Conservation (phyloP, 208 protist species). For the Sergeia podlipaevii region DNA sequence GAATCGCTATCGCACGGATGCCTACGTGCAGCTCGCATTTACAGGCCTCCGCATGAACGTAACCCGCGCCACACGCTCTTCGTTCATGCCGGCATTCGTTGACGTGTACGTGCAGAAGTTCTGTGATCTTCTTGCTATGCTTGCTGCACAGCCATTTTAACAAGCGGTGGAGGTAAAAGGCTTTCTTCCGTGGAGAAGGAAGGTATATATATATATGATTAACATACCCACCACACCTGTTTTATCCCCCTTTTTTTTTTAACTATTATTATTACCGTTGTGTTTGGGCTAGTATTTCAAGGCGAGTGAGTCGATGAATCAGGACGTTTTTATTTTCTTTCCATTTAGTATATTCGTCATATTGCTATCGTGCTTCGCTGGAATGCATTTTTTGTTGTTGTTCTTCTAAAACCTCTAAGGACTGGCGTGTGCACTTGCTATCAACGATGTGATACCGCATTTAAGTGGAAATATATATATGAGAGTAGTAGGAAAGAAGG, state of each 20-base stretch:
- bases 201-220: conserved; percentile 15
- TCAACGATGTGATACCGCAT: too few relatives aligned
- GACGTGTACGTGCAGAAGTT: conserved; percentile 61
- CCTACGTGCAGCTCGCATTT: conserved; percentile 65
- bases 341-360: too few relatives aligned
- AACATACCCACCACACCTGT: not conserved
- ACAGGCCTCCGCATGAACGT: conserved; percentile 57
- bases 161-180: too few relatives aligned
- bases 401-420: too few relatives aligned
- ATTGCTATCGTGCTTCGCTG: too few relatives aligned
- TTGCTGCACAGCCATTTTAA: conserved; percentile 32
- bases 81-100: conserved; percentile 39
- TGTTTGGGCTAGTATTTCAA: too few relatives aligned
- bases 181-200: not conserved
- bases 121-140: conserved; percentile 42
- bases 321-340: too few relatives aligned
- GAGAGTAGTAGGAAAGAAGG: too few relatives aligned
- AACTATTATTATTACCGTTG: conserved; percentile 3
- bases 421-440: too few relatives aligned
- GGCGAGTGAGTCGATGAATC: too few relatives aligned
- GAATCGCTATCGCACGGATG: conserved; percentile 64
- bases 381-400: too few relatives aligned
- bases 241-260: conserved; percentile 3
- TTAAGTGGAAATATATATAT: too few relatives aligned
- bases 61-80: conserved; percentile 25